Evolutionary conservation across 2,329 filamentous ascomycete genomes (phyloP), one percentile per base, ranked within the genome.

Genomic region (Diaporthe australafricana): DNA sequence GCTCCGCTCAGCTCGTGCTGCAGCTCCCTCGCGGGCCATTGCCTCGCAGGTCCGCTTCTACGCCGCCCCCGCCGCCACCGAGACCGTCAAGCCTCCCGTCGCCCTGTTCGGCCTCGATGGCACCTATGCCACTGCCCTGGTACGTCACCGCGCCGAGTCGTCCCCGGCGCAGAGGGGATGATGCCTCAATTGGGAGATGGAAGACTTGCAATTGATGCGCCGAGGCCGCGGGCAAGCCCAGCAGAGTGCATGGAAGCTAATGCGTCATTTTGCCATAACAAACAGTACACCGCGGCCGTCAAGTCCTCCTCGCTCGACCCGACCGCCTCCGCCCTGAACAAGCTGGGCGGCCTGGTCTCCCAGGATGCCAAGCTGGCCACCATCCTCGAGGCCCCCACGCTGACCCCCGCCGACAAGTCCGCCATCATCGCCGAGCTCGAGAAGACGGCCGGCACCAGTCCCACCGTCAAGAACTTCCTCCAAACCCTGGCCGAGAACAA

Each of bases 81-180:
- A 90, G 83, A 90, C 92, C 74, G 85, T 91, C 83, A 95, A 94
- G 89, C 91, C 96, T 79, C 96, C 96, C 78, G 88, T 98, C 82
- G 90, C 95, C 79, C 90, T 99, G 81, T 99, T 94, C 86, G 96
- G 96, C 79, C 87, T 99, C 82, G 96, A 98, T 86, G 96, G 96
- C 85, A 98, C 96, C 83, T 99, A 99, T 87, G 96, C 96, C 83
- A 95, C 93, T 87, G 96, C 96, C 87, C 90, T 99, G 92, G 96
- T 99, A 96, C 84, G 94, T 77, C 72, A 72, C 72, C 53, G 35
- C 57, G 70, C 69, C 71, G 52, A 69, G 25, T 67, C 47, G 42
- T 68, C 42, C 55, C 70, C 52, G 62, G 7, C n/a, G 50, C 52
- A 56, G 70, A 22, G 38, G 47, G 66, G 74, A 74, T 75, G n/a